Percentiles rank a stretch among this genome's conserved stretches.
These are phyloP conservation scores for Stereocaulon alpinum DNA, from an alignment of 495 filamentous ascomycete genomes.

Conservation along the genomic window DNA sequence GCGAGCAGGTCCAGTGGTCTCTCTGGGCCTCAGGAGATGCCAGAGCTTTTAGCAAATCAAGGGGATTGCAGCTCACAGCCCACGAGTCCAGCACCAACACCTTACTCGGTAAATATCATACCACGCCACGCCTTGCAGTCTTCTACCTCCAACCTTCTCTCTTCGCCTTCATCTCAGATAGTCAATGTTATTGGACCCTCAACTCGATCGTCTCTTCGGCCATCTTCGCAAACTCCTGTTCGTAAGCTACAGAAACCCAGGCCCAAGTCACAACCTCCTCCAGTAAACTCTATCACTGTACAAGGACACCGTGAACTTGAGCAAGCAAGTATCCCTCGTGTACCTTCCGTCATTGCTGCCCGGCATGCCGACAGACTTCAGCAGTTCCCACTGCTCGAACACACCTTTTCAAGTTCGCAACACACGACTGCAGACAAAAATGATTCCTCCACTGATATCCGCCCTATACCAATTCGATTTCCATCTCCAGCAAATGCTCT, in stretches of 20 bases:
- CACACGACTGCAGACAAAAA: slow-evolving; percentile 12
- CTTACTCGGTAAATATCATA: neutral
- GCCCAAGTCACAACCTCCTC: slow-evolving; percentile 16
- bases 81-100: neutral
- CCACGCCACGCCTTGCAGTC: neutral
- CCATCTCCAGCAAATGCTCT: slow-evolving; percentile 19
- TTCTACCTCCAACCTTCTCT: neutral
- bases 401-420: slow-evolving; percentile 20
- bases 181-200: slow-evolving; percentile 2
- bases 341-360: slow-evolving; percentile 20
- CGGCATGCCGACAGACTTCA: slow-evolving; percentile 20
- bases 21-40: neutral
- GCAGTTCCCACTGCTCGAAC: slow-evolving; percentile 18
- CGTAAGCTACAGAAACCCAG: slow-evolving; percentile 19
- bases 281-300: slow-evolving; percentile 10
- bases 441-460: neutral
- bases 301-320: slow-evolving; percentile 9
- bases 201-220: slow-evolving; percentile 4
- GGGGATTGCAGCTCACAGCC: neutral
- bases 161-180: slow-evolving; percentile 2
- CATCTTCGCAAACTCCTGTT: neutral
- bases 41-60: neutral
- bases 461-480: slow-evolving; percentile 14
- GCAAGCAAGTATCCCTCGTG: slow-evolving; percentile 17
- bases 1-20: neutral